These are phyloP conservation scores for Exophiala spinifera DNA, from an alignment of 2,329 filamentous ascomycete species.

Conservation along the genomic window DNA sequence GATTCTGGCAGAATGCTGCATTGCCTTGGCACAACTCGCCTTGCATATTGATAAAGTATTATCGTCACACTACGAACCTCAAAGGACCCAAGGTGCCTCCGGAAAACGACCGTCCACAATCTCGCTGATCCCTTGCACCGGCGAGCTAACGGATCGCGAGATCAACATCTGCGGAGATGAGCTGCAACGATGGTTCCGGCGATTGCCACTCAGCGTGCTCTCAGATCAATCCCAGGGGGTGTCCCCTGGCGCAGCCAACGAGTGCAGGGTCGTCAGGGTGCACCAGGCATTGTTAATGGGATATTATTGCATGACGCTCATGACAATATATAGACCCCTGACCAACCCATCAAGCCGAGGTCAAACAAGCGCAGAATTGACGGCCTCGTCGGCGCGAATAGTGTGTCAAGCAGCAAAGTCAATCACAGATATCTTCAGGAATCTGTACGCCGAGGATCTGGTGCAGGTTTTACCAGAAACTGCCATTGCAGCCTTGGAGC, in stretches of 20 bases:
- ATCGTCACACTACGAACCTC: slow-evolving; percentile 13
- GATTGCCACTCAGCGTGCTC: slow-evolving; percentile 10
- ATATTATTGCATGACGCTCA: slow-evolving; percentile 19
- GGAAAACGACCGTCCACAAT: slow-evolving; percentile 2
- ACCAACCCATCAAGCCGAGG: background rate
- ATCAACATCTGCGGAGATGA: slow-evolving; percentile 14
- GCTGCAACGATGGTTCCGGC: slow-evolving; percentile 16
- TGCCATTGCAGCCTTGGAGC: slow-evolving; percentile 16
- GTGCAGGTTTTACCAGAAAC: slow-evolving; percentile 14
- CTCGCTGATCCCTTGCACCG: slow-evolving; percentile 9
- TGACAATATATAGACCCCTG: slow-evolving; percentile 22
- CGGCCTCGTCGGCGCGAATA: slow-evolving; percentile 3
- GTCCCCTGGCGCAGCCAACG: background rate
- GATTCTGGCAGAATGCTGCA: slow-evolving; percentile 5
- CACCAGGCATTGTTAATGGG: slow-evolving; percentile 11
- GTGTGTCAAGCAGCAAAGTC: slow-evolving; percentile 65
- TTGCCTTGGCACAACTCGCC: slow-evolving; percentile 18
- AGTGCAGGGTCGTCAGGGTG: slow-evolving; percentile 8
- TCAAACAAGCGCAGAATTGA: slow-evolving; percentile 1
- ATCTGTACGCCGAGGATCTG: slow-evolving; percentile 35
- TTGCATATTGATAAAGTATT: slow-evolving; percentile 18
- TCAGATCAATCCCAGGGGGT: background rate
- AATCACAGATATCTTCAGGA: slow-evolving; percentile 78
- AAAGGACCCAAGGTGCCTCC: background rate
- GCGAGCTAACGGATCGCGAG: slow-evolving; percentile 1